Evolutionary conservation across 2,329 filamentous ascomycete species (phyloP), one percentile per base, ranked within the genome.

Genomic region (Ophiocordyceps robertsii): DNA sequence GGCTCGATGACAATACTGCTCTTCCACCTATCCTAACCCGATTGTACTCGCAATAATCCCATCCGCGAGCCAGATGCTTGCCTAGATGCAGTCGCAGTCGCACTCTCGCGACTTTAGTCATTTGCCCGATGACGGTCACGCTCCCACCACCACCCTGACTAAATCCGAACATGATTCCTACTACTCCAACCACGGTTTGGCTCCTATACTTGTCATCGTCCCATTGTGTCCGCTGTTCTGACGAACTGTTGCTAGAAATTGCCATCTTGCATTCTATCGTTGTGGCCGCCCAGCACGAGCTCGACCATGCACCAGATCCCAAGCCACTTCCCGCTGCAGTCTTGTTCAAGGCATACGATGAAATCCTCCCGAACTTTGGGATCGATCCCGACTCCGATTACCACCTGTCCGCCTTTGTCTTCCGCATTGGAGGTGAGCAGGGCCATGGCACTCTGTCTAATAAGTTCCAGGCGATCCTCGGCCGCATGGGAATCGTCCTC

Each of bases 331-430:
- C 84, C 4, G 86, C 82, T 44, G 79, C 80, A 55, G 85, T 86
- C 10, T 72, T 95, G 16, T 93, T 93, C 62, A 72, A 73, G 42
- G 85, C 86, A 29, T 93, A 93, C 57, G 82, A 92, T 55, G 70
- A 76, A 43, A 71, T 89, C 36, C 73, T 94, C n/a, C 75, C 75
- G 6, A 68, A 77, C 49, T 68, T 84, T 65, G 82, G 78, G 43
- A 67, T 86, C 49, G 73, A 85, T 45, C 72, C 77, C n/a, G 79
- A 84, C 52, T 71, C 82, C 50, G 84, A 89, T 53, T 78, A 80
- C 51, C 77, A 83, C 51, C 81, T 88, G 54, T 79, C 87, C 49
- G 77, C 82, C 48, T 80, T 93, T 53, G 64, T 95, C 43, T 85
- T 92, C 58, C 81, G 81, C 53, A 77, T 95, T 56, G 83, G 84